Conservation (phyloP, 441 rosid genomes). For the Gossypium davidsonii region DNA sequence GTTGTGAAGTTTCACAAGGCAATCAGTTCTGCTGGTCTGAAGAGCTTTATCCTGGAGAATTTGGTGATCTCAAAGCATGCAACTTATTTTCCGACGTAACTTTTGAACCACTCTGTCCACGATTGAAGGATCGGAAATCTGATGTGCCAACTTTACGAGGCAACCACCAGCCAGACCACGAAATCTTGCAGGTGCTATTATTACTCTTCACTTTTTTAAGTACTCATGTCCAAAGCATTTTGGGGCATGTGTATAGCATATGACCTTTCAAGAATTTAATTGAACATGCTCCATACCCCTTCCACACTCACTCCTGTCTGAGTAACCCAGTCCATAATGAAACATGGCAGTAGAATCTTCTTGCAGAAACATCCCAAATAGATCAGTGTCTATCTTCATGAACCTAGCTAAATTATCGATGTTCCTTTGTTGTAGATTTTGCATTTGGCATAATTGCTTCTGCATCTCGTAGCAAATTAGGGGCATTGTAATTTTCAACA, state of each 20-base stretch:
- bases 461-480: background rate
- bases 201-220: background rate
- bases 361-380: background rate
- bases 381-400: background rate
- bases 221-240: background rate
- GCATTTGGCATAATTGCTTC: background rate
- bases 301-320: too few species aligned
- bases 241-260: background rate
- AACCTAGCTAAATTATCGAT: background rate
- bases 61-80: conserved; percentile 48
- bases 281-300: background rate
- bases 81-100: conserved; percentile 40
- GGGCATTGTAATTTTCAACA: background rate
- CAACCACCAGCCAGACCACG: conserved; percentile 36
- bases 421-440: background rate
- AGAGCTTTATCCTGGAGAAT: conserved; percentile 76
- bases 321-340: too few species aligned
- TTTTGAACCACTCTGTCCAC: conserved; percentile 38
- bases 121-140: conserved; percentile 31
- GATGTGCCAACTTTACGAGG: conserved; percentile 24
- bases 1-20: conserved; percentile 38
- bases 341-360: too few species aligned
- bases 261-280: background rate
- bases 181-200: conserved; percentile 46
- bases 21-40: conserved; percentile 39